Evolutionary conservation across 495 filamentous ascomycete genomes (phyloP).

Genomic region (Neurospora sp.): DNA sequence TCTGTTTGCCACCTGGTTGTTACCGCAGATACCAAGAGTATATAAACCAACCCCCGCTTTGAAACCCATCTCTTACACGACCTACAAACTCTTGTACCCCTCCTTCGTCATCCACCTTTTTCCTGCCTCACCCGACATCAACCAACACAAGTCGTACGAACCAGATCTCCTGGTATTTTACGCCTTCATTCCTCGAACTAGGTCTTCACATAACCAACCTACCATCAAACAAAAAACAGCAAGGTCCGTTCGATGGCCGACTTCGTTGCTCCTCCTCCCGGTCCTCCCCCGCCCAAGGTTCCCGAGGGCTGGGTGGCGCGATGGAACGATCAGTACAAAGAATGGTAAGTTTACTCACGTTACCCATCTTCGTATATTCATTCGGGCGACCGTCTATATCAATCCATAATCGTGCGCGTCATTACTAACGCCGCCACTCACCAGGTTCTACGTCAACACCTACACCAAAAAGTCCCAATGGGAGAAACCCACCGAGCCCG

Average conservation of each 20-base stretch:
- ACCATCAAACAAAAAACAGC: neutral
- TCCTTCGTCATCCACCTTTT: neutral
- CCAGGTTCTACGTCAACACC: conserved; percentile 81
- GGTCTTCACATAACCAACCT: neutral
- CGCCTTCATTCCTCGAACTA: neutral
- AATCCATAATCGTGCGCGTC: neutral
- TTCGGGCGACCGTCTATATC: neutral
- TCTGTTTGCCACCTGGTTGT: neutral
- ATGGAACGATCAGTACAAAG: conserved; percentile 63
- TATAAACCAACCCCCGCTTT: neutral
- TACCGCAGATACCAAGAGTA: neutral
- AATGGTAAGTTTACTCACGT: conserved; percentile 49
- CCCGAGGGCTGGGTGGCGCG: conserved; percentile 83
- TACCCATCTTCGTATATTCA: neutral
- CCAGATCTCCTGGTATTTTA: neutral
- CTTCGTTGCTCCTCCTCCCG: conserved; percentile 53
- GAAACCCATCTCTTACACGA: conserved; percentile 12
- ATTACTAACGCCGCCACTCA: neutral
- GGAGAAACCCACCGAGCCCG: conserved; percentile 61
- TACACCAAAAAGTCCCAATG: conserved; percentile 82
- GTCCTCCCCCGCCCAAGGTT: conserved; percentile 78
- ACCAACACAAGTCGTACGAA: neutral
- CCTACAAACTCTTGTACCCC: neutral
- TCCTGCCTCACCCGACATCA: neutral
- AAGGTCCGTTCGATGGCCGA: conserved; percentile 37